Evolutionary conservation across 306 rosid species (phyloP).

Genomic region (Abrus precatorius): DNA sequence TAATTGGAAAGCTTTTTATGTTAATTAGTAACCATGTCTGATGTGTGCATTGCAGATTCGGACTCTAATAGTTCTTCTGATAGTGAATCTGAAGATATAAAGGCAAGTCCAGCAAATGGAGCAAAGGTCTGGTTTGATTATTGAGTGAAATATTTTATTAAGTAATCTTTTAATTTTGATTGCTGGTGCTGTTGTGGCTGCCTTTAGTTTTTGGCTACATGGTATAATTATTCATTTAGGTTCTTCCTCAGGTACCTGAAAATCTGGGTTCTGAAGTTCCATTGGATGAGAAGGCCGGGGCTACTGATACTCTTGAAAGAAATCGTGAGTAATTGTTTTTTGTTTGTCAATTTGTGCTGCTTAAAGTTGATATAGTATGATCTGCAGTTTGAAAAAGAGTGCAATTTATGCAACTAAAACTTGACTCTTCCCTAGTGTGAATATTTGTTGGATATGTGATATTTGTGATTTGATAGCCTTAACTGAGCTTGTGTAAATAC

Average conservation of each 20-base stretch:
- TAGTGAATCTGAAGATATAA: slow-evolving; percentile 63
- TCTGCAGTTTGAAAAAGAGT: slow-evolving; percentile 10
- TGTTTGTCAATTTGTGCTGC: slow-evolving; percentile 40
- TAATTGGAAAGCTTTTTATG: slow-evolving; percentile 11
- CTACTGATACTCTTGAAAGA: slow-evolving; percentile 61
- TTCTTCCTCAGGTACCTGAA: slow-evolving; percentile 64
- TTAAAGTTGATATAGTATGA: slow-evolving; percentile 18
- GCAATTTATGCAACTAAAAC: slow-evolving; percentile 18
- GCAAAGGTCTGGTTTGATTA: slow-evolving; percentile 57
- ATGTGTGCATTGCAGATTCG: slow-evolving; percentile 53
- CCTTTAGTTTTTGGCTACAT: slow-evolving; percentile 21
- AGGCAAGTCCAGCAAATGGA: slow-evolving; percentile 58
- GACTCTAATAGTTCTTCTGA: slow-evolving; percentile 72
- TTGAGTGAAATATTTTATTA: neutral
- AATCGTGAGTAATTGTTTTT: slow-evolving; percentile 70
- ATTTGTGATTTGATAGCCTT: slow-evolving; percentile 16
- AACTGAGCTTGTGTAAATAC: slow-evolving; percentile 1
- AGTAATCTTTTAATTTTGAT: slow-evolving; percentile 10
- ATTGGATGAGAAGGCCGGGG: slow-evolving; percentile 57
- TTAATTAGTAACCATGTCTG: slow-evolving; percentile 34
- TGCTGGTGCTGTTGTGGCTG: slow-evolving; percentile 41
- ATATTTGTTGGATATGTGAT: neutral
- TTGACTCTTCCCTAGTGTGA: neutral
- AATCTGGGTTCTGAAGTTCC: slow-evolving; percentile 56
- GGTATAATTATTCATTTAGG: slow-evolving; percentile 11